Conservation (phyloP, 2,329 filamentous ascomycete genomes). For the Hypoxylon sp. region DNA sequence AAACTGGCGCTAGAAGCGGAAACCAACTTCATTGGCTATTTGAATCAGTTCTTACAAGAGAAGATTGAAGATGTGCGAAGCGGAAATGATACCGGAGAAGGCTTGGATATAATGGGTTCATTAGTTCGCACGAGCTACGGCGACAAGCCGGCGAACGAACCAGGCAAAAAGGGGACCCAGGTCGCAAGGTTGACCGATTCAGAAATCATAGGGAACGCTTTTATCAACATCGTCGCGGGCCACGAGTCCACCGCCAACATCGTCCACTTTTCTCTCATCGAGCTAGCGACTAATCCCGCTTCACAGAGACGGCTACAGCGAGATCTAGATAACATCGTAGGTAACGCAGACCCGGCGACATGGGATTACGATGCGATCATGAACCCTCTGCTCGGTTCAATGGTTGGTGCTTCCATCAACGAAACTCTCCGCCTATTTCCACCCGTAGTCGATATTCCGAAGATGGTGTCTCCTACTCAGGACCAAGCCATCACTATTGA, state of each 20-base stretch:
- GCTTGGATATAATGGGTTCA: constrained; percentile 69
- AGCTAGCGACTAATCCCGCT: constrained; percentile 75
- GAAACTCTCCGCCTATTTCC: constrained; percentile 82
- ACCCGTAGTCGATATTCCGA: constrained; percentile 80
- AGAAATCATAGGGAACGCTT: constrained; percentile 81
- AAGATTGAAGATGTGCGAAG: constrained; percentile 65
- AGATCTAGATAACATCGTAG: constrained; percentile 77
- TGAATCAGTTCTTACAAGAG: constrained; percentile 76
- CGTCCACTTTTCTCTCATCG: constrained; percentile 78
- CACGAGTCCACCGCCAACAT: constrained; percentile 86
- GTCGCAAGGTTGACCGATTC: constrained; percentile 66
- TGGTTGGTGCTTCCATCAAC: constrained; percentile 82
- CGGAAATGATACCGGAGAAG: constrained; percentile 59
- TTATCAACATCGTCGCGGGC: constrained; percentile 78
- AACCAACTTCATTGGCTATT: constrained; percentile 76
- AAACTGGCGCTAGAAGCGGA: constrained; percentile 69
- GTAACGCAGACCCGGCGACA: constrained; percentile 67
- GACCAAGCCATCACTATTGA: constrained; percentile 73
- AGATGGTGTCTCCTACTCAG: constrained; percentile 65
- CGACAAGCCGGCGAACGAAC: constrained; percentile 40
- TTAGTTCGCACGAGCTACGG: constrained; percentile 63
- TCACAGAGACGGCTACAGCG: constrained; percentile 77
- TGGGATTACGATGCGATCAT: constrained; percentile 82
- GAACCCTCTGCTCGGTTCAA: constrained; percentile 75
- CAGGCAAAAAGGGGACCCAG: constrained; percentile 46